Evolutionary conservation across 306 rosid genomes (phyloP).

Genomic region (Acacia acuminata): DNA sequence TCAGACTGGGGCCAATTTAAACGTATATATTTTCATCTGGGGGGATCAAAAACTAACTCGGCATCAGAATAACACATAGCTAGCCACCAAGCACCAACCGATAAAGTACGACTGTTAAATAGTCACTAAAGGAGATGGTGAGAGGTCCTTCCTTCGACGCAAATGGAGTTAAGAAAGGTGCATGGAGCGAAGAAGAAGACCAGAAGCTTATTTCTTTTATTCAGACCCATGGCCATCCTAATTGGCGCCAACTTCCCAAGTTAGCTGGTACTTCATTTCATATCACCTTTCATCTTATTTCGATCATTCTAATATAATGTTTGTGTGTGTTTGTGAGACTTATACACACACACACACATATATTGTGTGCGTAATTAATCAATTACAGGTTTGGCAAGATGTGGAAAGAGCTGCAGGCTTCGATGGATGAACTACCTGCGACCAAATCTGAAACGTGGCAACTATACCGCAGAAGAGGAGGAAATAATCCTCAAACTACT

Average conservation of each 20-base stretch:
- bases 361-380: not conserved
- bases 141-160: constrained; percentile 49
- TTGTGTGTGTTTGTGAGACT: not conserved
- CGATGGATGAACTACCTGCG: constrained; percentile 80
- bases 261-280: constrained; percentile 37
- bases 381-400: constrained; percentile 57
- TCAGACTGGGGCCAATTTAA: not conserved
- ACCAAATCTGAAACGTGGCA: constrained; percentile 70
- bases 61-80: not conserved
- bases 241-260: constrained; percentile 58
- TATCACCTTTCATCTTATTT: not conserved
- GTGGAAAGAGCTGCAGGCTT: constrained; percentile 88
- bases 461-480: constrained; percentile 57
- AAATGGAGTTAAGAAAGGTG: constrained; percentile 58
- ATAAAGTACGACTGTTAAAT: not conserved
- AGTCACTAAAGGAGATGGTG: constrained; percentile 40
- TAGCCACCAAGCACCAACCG: not conserved
- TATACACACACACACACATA: too few species aligned
- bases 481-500: constrained; percentile 56
- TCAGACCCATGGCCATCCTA: constrained; percentile 40
- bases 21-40: not conserved
- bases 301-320: too few species aligned
- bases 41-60: not conserved
- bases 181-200: constrained; percentile 61
- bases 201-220: constrained; percentile 40